Conservation (phyloP, 176 grass and related monocot species). For the Ampelocalamus luodianensis region DNA sequence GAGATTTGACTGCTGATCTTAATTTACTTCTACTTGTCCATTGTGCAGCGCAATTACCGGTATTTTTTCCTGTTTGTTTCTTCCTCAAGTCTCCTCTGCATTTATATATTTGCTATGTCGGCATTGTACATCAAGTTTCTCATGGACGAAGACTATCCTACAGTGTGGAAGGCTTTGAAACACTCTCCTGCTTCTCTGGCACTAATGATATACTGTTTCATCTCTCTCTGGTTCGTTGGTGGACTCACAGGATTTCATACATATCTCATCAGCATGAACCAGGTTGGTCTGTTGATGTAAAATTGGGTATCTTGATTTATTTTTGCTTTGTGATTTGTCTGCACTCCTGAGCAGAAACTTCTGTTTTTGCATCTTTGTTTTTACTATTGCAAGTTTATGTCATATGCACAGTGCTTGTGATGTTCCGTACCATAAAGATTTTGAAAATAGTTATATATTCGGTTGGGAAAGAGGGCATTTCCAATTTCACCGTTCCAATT, state of each 20-base stretch:
- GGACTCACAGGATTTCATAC: conserved; percentile 82
- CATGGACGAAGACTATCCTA: conserved; percentile 77
- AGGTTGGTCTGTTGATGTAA: conserved; percentile 51
- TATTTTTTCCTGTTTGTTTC: conserved; percentile 87
- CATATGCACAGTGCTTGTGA: conserved; percentile 19
- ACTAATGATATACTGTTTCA: conserved; percentile 76
- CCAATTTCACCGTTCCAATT: background rate
- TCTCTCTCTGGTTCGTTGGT: conserved; percentile 80
- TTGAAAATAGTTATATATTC: background rate
- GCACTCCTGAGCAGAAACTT: background rate
- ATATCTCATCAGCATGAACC: conserved; percentile 79
- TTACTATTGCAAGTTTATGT: background rate
- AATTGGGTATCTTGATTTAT: conserved; percentile 7
- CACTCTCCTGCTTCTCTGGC: conserved; percentile 67
- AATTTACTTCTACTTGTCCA: conserved; percentile 44
- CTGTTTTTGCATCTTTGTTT: conserved; percentile 14
- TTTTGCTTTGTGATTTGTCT: conserved; percentile 26
- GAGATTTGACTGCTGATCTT: background rate
- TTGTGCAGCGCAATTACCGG: conserved; percentile 78
- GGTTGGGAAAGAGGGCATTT: background rate
- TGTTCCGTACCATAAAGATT: conserved; percentile 4
- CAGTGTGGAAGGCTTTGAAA: conserved; percentile 90
- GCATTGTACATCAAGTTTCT: conserved; percentile 85
- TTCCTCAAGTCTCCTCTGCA: conserved; percentile 73
- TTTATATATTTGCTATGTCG: conserved; percentile 71